Percentiles rank a stretch among this genome's conserved stretches.
Conservation (phyloP, 805 yeast genomes). For the Metschnikowia arizonensis region DNA sequence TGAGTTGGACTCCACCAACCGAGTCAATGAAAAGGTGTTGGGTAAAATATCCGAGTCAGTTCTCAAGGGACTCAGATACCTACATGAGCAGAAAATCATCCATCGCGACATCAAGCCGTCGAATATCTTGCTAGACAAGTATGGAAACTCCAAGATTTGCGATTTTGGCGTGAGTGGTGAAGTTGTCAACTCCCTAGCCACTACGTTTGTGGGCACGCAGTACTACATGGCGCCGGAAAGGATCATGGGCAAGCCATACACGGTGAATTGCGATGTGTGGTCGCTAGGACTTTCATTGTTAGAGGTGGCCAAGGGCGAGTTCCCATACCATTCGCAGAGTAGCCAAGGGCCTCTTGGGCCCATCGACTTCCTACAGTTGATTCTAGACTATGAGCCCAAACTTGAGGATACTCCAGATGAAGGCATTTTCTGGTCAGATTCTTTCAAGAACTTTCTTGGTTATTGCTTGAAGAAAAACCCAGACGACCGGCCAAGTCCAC, state of each 20-base stretch:
- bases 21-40: slow-evolving; percentile 88
- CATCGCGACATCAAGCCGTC: slow-evolving; percentile 97
- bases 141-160: slow-evolving; percentile 86
- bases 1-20: slow-evolving; percentile 60
- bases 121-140: slow-evolving; percentile 69
- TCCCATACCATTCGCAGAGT: slow-evolving; percentile 57
- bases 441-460: slow-evolving; percentile 77
- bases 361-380: slow-evolving; percentile 77
- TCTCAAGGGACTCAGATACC: slow-evolving; percentile 75
- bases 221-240: slow-evolving; percentile 99
- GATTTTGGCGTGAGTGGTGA: slow-evolving; percentile 98
- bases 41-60: slow-evolving; percentile 90
- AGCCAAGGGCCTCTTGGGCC: slow-evolving; percentile 47
- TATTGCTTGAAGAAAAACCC: slow-evolving; percentile 81
- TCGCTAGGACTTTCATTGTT: slow-evolving; percentile 86
- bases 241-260: slow-evolving; percentile 91
- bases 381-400: slow-evolving; percentile 77
- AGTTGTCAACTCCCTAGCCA: slow-evolving; percentile 90
- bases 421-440: slow-evolving; percentile 74
- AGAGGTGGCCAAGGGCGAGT: slow-evolving; percentile 90
- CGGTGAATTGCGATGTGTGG: slow-evolving; percentile 96
- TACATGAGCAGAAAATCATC: slow-evolving; percentile 82
- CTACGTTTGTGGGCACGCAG: slow-evolving; percentile 96
- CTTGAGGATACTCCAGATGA: slow-evolving; percentile 72
- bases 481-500: slow-evolving; percentile 79